phyloP scores from a whole-genome alignment of 371 early-diverging fungal species.

The Apophysomyces variabilis region DNA sequence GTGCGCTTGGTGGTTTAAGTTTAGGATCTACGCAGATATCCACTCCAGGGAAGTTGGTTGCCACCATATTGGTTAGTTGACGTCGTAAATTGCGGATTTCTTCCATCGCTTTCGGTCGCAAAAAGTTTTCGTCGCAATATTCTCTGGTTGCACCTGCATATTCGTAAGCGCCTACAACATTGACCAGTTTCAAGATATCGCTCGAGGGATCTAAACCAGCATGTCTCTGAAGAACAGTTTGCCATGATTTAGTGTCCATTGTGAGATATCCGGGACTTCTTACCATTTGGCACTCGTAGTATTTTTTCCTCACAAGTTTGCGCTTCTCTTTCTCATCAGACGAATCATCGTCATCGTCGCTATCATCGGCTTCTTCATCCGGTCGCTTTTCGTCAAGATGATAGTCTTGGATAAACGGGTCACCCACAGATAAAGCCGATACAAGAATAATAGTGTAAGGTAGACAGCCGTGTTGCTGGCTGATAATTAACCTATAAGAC shows the following conservation, averaged over 20 bases:
- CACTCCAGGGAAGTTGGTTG: constrained; percentile 65
- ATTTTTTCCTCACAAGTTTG: constrained; percentile 52
- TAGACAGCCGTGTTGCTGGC: constrained; percentile 81
- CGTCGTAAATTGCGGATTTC: constrained; percentile 88
- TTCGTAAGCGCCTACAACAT: constrained; percentile 89
- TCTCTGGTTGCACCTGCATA: constrained; percentile 75
- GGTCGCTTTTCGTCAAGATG: constrained; percentile 56
- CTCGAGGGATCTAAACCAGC: constrained; percentile 79
- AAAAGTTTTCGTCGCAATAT: constrained; percentile 82
- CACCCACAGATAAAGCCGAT: constrained; percentile 90
- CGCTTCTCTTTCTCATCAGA: constrained; percentile 55
- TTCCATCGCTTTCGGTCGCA: constrained; percentile 91
- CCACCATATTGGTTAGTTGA: constrained; percentile 84
- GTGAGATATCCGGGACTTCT: constrained; percentile 10
- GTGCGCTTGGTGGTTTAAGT: constrained; percentile 76
- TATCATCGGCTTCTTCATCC: constrained; percentile 47
- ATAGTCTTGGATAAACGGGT: constrained; percentile 83
- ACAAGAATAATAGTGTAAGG: constrained; percentile 90
- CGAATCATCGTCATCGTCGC: constrained; percentile 45
- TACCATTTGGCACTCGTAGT: constrained; percentile 54
- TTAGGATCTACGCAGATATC: constrained; percentile 60
- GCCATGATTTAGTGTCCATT: constrained; percentile 1
- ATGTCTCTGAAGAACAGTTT: constrained; percentile 43
- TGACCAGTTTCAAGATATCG: constrained; percentile 83
- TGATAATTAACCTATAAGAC: constrained; percentile 73